phyloP scores from a whole-genome alignment of 2,329 filamentous ascomycete species.

The Calonectria pseudoreteaudii region DNA sequence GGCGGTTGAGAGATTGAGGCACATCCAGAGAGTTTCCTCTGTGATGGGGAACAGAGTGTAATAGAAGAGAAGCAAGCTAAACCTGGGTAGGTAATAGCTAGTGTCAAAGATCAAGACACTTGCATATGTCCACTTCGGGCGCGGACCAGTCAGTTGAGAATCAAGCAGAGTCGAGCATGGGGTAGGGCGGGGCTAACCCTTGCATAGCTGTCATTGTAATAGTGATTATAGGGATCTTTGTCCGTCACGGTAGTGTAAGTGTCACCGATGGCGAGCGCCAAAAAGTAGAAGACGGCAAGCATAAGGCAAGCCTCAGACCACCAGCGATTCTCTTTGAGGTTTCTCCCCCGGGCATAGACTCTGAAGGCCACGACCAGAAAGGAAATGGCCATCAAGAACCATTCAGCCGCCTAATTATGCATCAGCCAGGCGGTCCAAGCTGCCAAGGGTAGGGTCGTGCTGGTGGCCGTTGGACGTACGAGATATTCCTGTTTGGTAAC shows the following conservation, averaged over 20 bases:
- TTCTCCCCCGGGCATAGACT: neutral
- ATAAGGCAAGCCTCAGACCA: neutral
- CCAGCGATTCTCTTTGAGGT: neutral
- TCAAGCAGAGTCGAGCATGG: too few relatives aligned
- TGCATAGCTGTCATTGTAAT: neutral
- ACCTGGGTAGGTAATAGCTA: neutral
- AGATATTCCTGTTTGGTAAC: neutral
- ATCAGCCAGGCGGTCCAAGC: neutral
- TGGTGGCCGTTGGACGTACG: neutral
- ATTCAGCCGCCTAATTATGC: neutral
- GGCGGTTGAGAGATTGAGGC: neutral
- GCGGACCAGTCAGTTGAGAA: neutral
- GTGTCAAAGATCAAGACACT: neutral
- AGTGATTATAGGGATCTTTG: neutral
- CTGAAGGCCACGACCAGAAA: neutral
- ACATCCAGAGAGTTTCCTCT: neutral
- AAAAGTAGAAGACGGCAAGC: neutral
- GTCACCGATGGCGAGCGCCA: neutral
- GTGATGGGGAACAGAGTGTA: neutral
- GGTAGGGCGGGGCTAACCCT: neutral
- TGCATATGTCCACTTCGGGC: neutral
- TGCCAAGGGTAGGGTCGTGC: neutral
- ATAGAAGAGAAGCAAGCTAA: neutral
- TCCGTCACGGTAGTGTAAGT: neutral
- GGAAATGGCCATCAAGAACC: neutral